Conservation (phyloP, 2,329 filamentous ascomycete genomes). For the Stemphylium vesicarium region DNA sequence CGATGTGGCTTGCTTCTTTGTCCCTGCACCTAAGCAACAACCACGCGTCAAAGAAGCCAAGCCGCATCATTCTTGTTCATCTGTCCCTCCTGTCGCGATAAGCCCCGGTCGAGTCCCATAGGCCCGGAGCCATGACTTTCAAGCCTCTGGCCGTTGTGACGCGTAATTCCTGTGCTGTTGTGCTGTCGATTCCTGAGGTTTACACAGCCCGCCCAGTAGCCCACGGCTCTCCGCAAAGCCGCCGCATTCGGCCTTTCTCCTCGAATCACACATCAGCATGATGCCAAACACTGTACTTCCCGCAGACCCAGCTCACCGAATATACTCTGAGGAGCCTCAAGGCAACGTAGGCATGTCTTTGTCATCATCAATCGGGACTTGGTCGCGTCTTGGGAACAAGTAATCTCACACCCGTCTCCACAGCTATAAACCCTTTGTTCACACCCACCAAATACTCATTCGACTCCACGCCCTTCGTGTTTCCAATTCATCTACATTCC, state of each 20-base stretch:
- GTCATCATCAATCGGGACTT: constrained; percentile 10
- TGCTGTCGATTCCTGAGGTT: constrained; percentile 22
- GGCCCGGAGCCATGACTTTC: constrained; percentile 8
- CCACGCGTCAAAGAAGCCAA: constrained; percentile 28
- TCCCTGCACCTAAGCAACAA: constrained; percentile 22
- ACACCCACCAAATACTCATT: constrained; percentile 12
- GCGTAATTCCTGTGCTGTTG: constrained; percentile 28
- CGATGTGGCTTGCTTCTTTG: constrained; percentile 11
- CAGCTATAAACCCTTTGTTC: constrained; percentile 20
- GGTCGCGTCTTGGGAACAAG: background rate
- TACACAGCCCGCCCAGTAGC: constrained; percentile 25
- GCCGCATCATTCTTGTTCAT: constrained; percentile 8
- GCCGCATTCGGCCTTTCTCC: constrained; percentile 25
- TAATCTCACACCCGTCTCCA: background rate
- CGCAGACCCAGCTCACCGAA: constrained; percentile 1
- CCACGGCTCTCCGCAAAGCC: constrained; percentile 38
- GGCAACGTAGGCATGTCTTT: constrained; percentile 4
- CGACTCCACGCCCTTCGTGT: background rate
- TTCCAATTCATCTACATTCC: background rate
- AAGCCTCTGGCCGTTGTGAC: constrained; percentile 33
- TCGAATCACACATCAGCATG: constrained; percentile 4
- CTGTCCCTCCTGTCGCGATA: constrained; percentile 16
- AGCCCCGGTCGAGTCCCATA: constrained; percentile 8
- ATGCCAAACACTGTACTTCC: background rate
- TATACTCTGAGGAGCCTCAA: background rate